Conservation (phyloP, 495 filamentous ascomycete species). For the Neurospora sp. region DNA sequence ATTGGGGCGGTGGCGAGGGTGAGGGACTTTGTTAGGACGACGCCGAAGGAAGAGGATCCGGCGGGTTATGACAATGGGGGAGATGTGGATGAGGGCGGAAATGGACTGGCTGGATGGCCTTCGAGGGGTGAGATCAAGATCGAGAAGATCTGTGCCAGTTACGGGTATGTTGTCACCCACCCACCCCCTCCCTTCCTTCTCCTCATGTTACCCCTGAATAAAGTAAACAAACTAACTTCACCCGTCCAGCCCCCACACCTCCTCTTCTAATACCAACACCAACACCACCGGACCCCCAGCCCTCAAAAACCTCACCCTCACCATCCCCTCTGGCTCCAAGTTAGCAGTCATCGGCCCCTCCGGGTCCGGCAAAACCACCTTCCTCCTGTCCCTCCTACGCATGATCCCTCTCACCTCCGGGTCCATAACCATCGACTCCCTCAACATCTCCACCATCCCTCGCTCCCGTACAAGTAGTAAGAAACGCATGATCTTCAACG, state of each 20-base stretch:
- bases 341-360: conserved; percentile 18
- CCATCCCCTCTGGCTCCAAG: conserved; percentile 12
- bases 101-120: conserved; percentile 18
- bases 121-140: conserved; percentile 13
- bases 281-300: background rate
- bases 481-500: background rate
- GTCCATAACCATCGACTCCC: conserved; percentile 65
- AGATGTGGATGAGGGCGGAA: background rate
- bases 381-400: conserved; percentile 85
- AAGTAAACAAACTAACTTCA: background rate
- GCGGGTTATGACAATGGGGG: background rate
- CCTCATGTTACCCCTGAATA: background rate
- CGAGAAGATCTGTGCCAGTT: conserved; percentile 13
- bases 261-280: background rate
- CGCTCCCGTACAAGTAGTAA: background rate
- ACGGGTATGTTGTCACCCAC: conserved; percentile 6
- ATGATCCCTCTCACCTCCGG: conserved; percentile 74
- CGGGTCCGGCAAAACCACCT: conserved; percentile 67
- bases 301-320: conserved; percentile 1
- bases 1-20: conserved; percentile 41
- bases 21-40: conserved; percentile 23
- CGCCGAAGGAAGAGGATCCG: background rate
- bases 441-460: conserved; percentile 66
- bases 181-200: background rate
- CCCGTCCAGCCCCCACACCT: background rate